Conservation (phyloP, 495 filamentous ascomycete species). For the Penicillium crystallinum region DNA sequence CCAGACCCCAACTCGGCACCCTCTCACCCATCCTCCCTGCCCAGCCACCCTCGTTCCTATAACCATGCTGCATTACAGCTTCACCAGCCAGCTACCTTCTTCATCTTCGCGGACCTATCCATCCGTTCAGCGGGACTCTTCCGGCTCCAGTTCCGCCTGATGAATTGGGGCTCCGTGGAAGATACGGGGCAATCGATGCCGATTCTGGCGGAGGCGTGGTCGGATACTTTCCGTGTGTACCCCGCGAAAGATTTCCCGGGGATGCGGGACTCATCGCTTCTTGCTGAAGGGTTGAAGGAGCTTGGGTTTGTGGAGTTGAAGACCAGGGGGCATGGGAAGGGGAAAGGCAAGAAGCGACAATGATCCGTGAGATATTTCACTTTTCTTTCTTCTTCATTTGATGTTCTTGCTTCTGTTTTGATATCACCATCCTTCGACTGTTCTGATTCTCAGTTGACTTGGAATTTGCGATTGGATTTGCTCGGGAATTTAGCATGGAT, state of each 20-base stretch:
- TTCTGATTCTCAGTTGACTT: background rate
- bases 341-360: conserved; percentile 33
- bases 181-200: conserved; percentile 55
- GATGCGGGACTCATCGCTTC: conserved; percentile 58
- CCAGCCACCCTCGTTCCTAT: background rate
- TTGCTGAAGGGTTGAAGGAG: conserved; percentile 38
- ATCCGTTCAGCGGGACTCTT: conserved; percentile 83
- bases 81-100: conserved; percentile 55
- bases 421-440: background rate
- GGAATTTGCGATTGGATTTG: no score
- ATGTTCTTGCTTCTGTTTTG: background rate
- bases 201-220: conserved; percentile 63
- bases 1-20: conserved; percentile 47
- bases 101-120: conserved; percentile 91
- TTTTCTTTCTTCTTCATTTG: background rate
- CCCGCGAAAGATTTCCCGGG: conserved; percentile 97
- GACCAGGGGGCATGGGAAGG: conserved; percentile 40
- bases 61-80: conserved; percentile 16
- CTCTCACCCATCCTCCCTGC: conserved; percentile 61
- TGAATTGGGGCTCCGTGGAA: conserved; percentile 53
- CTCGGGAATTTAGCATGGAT: no score
- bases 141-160: conserved; percentile 78
- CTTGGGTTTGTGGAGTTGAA: conserved; percentile 45
- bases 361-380: background rate
- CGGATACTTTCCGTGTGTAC: conserved; percentile 79